Conservation (phyloP, 2,329 filamentous ascomycete genomes). For the Blastomyces gilchristii region DNA sequence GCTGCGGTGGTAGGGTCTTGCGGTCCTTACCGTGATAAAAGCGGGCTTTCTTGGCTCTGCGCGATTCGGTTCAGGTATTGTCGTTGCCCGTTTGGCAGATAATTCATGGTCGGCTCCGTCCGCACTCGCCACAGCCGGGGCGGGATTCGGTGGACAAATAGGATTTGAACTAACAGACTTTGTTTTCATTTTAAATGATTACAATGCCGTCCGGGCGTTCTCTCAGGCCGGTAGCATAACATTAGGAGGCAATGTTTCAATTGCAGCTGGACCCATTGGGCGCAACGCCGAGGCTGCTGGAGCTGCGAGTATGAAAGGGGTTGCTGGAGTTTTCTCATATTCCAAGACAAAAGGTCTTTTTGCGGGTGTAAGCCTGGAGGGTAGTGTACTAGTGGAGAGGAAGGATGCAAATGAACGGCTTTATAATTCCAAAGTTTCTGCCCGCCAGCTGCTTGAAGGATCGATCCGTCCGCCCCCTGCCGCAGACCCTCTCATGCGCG, state of each 20-base stretch:
- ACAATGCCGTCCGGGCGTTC: constrained; percentile 80
- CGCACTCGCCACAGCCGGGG: constrained; percentile 40
- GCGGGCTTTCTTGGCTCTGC: constrained; percentile 42
- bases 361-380: constrained; percentile 88
- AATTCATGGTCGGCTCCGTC: constrained; percentile 42
- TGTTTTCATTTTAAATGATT: constrained; percentile 95
- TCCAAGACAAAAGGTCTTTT: constrained; percentile 97
- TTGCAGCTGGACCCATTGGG: constrained; percentile 87
- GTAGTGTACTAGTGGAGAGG: constrained; percentile 83
- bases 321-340: constrained; percentile 91
- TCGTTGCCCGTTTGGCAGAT: constrained; percentile 40
- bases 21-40: constrained; percentile 41
- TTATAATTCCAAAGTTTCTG: constrained; percentile 74
- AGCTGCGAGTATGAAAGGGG: constrained; percentile 77
- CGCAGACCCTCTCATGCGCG: constrained; percentile 70
- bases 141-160: constrained; percentile 42
- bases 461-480: constrained; percentile 66
- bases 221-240: constrained; percentile 86
- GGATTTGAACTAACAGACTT: constrained; percentile 53
- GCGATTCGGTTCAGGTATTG: constrained; percentile 41
- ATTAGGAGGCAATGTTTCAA: constrained; percentile 88
- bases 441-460: constrained; percentile 70
- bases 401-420: constrained; percentile 96
- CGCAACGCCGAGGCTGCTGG: constrained; percentile 93
- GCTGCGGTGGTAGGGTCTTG: constrained; percentile 33